phyloP scores from a whole-genome alignment of 139 green algal species.

The Coelastrella sp. region DNA sequence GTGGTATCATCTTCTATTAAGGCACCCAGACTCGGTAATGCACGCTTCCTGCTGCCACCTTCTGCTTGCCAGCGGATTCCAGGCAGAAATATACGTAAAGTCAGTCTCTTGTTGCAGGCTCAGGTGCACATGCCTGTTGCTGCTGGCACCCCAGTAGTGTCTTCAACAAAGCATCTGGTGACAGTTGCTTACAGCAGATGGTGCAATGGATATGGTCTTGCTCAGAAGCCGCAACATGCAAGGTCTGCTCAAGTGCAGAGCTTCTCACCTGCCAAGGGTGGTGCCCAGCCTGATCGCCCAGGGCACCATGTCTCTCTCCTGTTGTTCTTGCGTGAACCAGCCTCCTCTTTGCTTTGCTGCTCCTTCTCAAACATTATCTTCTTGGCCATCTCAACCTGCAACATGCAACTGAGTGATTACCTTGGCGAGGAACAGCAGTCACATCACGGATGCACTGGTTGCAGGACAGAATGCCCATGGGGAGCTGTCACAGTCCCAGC shows the following conservation, averaged over 20 bases:
- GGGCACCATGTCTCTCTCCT: conserved; percentile 72
- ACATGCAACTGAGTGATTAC: no score
- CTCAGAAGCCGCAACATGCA: background rate
- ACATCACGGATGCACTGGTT: no score
- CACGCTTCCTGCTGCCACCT: background rate
- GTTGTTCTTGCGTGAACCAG: conserved; percentile 44
- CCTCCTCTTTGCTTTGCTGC: background rate
- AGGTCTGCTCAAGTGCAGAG: background rate
- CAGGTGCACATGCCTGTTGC: no score
- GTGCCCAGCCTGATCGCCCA: conserved; percentile 60
- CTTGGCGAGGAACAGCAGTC: no score
- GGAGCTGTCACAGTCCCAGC: no score
- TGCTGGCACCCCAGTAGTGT: background rate
- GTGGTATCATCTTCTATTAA: background rate
- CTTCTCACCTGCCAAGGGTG: conserved; percentile 31
- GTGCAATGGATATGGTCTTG: no score
- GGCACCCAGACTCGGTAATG: no score
- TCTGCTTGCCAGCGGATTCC: no score
- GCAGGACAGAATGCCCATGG: no score
- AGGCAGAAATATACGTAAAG: no score
- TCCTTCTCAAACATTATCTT: conserved; percentile 72
- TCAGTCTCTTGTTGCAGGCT: no score
- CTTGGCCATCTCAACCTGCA: conserved; percentile 65
- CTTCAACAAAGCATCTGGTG: background rate
- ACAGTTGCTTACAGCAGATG: no score